Evolutionary conservation across 257 asterid species (phyloP).

Genomic region (Solanum virginianum): DNA sequence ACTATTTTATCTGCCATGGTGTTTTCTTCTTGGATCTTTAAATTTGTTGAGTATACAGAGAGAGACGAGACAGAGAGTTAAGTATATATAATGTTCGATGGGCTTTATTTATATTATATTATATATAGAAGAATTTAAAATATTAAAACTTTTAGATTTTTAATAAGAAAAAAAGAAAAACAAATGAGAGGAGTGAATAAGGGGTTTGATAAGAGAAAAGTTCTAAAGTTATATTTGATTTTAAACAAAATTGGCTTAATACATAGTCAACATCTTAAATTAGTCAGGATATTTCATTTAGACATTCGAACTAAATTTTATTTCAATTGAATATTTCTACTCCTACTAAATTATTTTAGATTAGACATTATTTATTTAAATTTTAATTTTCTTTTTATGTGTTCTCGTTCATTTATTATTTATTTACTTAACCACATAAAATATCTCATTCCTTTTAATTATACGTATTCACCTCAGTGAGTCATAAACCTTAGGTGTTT

Average conservation of each 20-base stretch:
- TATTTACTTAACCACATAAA: too few relatives aligned
- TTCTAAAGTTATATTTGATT: neutral
- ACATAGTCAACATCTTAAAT: too few relatives aligned
- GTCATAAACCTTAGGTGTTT: neutral
- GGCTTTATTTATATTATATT: neutral
- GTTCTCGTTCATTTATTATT: neutral
- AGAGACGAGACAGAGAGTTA: constrained; percentile 9
- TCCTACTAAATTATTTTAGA: neutral
- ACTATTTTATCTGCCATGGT: constrained; percentile 17
- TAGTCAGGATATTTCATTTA: neutral
- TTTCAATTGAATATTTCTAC: neutral
- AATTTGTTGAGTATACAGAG: neutral
- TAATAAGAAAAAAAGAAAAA: neutral
- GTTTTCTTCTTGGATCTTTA: neutral
- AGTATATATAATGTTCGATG: constrained; percentile 33
- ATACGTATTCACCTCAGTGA: neutral
- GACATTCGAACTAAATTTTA: neutral
- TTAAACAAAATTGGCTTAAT: neutral
- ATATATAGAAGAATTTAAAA: constrained; percentile 13
- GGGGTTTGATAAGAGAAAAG: neutral
- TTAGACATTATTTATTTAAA: neutral
- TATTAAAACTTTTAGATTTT: neutral
- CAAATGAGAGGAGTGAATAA: neutral
- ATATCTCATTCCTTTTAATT: too few relatives aligned
- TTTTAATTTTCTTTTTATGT: neutral